Evolutionary conservation across 176 grass and related monocot genomes (phyloP).

Genomic region (Zoysia pacifica): DNA sequence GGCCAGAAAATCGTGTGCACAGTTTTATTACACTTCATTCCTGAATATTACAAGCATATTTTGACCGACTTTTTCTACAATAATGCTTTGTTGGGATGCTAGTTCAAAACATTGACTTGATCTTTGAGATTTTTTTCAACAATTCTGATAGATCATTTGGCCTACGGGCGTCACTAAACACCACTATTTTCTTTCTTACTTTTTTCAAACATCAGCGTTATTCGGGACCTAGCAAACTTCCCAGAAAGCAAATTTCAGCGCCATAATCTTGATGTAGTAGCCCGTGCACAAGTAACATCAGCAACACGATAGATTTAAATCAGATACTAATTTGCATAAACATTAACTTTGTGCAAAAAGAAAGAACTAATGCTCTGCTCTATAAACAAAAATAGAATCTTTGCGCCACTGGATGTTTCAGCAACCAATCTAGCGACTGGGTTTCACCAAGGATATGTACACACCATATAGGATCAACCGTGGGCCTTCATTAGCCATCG

Average conservation of each 20-base stretch:
- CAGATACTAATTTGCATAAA: slow-evolving; percentile 17
- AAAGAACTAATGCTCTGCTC: background rate
- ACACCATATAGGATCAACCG: slow-evolving; percentile 22
- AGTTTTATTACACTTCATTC: too few species aligned
- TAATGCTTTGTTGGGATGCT: too few species aligned
- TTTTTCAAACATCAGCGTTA: slow-evolving; percentile 6
- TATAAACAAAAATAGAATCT: slow-evolving; percentile 24
- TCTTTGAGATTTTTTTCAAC: background rate
- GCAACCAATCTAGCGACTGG: slow-evolving; percentile 37
- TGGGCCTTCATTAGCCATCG: slow-evolving; percentile 10
- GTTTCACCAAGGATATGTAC: slow-evolving; percentile 44
- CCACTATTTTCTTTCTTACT: background rate
- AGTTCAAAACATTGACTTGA: background rate
- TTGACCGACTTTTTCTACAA: too few species aligned
- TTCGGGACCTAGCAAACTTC: background rate
- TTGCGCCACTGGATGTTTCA: slow-evolving; percentile 29
- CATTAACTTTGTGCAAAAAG: background rate
- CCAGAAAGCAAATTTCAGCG: slow-evolving; percentile 20
- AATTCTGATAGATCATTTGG: background rate
- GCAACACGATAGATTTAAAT: background rate
- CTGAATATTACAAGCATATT: too few species aligned
- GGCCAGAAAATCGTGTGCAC: background rate
- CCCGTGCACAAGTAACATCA: background rate
- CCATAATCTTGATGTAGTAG: background rate
- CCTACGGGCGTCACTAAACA: background rate